phyloP scores from a whole-genome alignment of 352 stramenopile genomes.

The Globisporangium solare region DNA sequence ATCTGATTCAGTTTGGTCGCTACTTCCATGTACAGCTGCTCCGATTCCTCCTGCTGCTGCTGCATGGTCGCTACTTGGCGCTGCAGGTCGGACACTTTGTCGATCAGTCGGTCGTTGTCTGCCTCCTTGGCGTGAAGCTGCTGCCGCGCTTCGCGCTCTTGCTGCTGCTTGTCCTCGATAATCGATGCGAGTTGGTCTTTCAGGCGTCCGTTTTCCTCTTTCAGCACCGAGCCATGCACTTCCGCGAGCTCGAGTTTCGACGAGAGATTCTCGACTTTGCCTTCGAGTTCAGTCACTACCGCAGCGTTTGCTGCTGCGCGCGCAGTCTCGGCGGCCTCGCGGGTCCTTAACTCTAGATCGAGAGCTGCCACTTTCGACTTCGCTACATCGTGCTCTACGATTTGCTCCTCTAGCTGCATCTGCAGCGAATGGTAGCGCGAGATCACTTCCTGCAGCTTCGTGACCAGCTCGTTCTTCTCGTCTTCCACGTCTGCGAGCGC shows the following conservation, averaged over 20 bases:
- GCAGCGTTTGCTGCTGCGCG: slow-evolving; percentile 10
- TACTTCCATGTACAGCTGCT: slow-evolving; percentile 52
- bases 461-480: slow-evolving; percentile 42
- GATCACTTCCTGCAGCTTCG: slow-evolving; percentile 50
- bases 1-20: slow-evolving; percentile 58
- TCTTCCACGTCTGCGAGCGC: slow-evolving; percentile 35
- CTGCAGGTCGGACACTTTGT: slow-evolving; percentile 39
- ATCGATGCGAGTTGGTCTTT: slow-evolving; percentile 40
- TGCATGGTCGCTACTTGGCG: slow-evolving; percentile 33
- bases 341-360: slow-evolving; percentile 39
- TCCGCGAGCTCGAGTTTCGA: slow-evolving; percentile 35
- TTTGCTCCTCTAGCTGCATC: slow-evolving; percentile 42
- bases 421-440: slow-evolving; percentile 43
- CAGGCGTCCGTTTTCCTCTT: slow-evolving; percentile 53
- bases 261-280: slow-evolving; percentile 24
- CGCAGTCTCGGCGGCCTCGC: slow-evolving; percentile 13
- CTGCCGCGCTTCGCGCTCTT: slow-evolving; percentile 29
- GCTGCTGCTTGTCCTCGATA: slow-evolving; percentile 44
- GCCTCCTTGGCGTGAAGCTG: slow-evolving; percentile 15
- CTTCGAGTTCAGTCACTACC: slow-evolving; percentile 25
- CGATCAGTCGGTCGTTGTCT: slow-evolving; percentile 23
- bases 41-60: slow-evolving; percentile 54
- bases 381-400: slow-evolving; percentile 39
- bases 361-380: slow-evolving; percentile 48
- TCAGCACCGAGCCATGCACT: slow-evolving; percentile 37